These are phyloP conservation scores for Theobroma grandiflorum DNA, from an alignment of 441 rosid species.

Conservation along the genomic window DNA sequence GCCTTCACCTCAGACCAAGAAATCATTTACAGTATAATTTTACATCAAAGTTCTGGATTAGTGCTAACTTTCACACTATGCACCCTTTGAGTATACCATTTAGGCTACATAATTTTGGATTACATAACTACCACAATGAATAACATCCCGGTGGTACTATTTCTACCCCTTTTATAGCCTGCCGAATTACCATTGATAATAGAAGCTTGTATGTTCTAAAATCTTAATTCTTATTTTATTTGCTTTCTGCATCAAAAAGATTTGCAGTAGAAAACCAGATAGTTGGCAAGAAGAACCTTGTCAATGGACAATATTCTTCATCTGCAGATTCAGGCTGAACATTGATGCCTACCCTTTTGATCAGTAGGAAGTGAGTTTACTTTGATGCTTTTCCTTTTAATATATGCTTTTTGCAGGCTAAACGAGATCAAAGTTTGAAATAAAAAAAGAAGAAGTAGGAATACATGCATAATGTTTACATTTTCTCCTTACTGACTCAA, in stretches of 20 bases:
- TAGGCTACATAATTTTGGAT: background rate
- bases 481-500: background rate
- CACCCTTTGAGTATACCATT: background rate
- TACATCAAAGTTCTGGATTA: background rate
- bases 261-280: background rate
- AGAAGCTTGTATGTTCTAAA: background rate
- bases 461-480: background rate
- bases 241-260: background rate
- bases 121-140: background rate
- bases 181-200: slow-evolving; percentile 1
- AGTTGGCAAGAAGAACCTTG: background rate
- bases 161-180: background rate
- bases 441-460: background rate
- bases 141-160: background rate
- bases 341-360: background rate
- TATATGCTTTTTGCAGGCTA: background rate
- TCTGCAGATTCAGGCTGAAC: background rate
- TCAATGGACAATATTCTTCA: background rate
- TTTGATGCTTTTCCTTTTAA: background rate
- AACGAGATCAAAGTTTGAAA: background rate
- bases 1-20: background rate
- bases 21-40: background rate
- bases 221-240: background rate
- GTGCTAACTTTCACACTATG: background rate
- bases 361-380: background rate